Evolutionary conservation across 345 rosid genomes (phyloP), one percentile per base, ranked within the genome.

Genomic region (Trapa incisa): DNA sequence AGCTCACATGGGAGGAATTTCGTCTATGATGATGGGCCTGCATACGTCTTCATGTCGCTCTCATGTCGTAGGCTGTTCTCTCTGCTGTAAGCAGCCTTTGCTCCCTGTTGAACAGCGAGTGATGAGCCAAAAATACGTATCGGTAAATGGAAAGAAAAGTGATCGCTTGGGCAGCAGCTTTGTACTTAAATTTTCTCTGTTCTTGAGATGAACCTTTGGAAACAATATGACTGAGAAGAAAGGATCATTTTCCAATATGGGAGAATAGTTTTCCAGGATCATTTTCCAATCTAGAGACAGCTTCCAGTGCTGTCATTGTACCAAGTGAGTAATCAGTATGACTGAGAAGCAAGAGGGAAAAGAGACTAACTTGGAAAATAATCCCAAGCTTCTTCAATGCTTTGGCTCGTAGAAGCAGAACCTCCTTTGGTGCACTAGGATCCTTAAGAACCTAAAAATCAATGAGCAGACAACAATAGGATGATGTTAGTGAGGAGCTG

Each of bases 351-450:
- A 15, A 41, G 6, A 5, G 9, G 14, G 10, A 29, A 9, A 13
- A 7, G 32, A 35, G 74, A 83, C 78, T 67, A 22, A 89, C 98
- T 76, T 92, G 93, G 77, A 94, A 94, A 75, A 94, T 79, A 43
- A 82, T 80, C 58, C 99, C 99, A 2, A 94, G 96, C 79, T 85
- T 89, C 71, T 81, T 89, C 83, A 94, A 76, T 4, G 75, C 99
- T 69, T 76, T 78, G 47, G 91, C 96, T 42, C 99, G 83, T 41
- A 71, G 67, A 68, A 61, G 75, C 47, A 89, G 86, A 65, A 82
- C 87, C 13, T 87, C 95, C 76, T 76, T 85, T 37, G 97, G 68
- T 36, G 77, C 92, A 62, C 73, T 83, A 65, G 99, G 97, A 82
- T 94, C 99, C 70, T 72, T 84, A 52, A 94, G 91, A 45, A 90